Base-by-base conservation (phyloP, 2,329 filamentous ascomycete species). In the Tolypocladium amazonense region DNA sequence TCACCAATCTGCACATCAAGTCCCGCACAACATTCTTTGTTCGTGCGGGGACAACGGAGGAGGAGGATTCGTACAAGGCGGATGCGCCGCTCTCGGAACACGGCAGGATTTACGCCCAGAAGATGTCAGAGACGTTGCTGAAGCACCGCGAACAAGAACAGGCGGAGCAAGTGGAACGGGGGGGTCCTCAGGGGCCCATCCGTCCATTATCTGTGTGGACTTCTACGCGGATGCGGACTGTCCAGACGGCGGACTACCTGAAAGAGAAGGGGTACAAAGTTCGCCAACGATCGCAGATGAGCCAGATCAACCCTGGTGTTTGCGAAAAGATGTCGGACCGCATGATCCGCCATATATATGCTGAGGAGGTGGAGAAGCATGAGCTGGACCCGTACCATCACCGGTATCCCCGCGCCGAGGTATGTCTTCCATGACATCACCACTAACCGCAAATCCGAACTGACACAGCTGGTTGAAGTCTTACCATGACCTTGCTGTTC, bases 1-100 rank as follows among this genome's bases (percentile, higher is more conserved):
- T 99, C 55, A 90, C 96, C 70, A 99, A 99, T 69, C 80, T 97
- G 30, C 94, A 99, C 74, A 97, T 97, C 79, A 97, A 99, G 74
- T 89, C 89, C 56, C 86, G 93, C 60, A 90, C 90, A 63, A 97
- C 92, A 8, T 97, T 95, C 74, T 97, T 97, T 72, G 92, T 88
- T 56, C 85, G 93, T 63, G 88, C 93, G 57, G 94, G 94, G 43
- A 88, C 90, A 8, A 90, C 93, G 0, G 81, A 84, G n/a, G 89
- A 94, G 63, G 89, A 94, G 63, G 91, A 96, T 66, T 92, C 88
- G 12, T 97, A 94, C 81, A 96, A 94, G 71, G 86, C 89, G 0
- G 94, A 99, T 73, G 90, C 90, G 1, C 86, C 88, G 11, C 80
- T 99, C 1, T 96, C 89, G 0, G 84, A 87, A 25, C 84, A 92